Evolutionary conservation across 1,139 yeast species (phyloP), one percentile per base, ranked within the genome.

Genomic region (Zygosaccharomyces sapae): DNA sequence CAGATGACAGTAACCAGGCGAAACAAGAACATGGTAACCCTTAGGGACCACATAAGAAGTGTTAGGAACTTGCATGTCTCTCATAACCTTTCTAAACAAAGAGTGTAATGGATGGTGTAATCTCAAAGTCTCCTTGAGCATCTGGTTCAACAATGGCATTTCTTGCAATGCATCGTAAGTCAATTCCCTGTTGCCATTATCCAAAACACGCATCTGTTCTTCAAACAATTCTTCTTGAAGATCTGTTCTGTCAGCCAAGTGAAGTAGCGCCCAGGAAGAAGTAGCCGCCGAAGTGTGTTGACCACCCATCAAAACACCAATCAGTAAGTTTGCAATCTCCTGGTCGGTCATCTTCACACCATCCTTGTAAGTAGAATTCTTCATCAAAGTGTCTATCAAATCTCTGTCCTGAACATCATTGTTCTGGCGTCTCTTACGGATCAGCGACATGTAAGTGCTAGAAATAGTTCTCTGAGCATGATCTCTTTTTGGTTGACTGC

Each of bases 281-380:
- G 98, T 92, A 24, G 97, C 79, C 41, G 97, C 95, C 58, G 96
- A 86, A 29, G 98, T 94, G 70, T 92, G 98, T 73, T 92, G 98
- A 53, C 98, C 98, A 59, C 98, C 98, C 98, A 92, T 92, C 54
- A 94, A 77, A 47, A 94, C 83, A 67, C 97, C 98, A 68, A 92
- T 92, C 70, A 89, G 75, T 67, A 94, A 75, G 70, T 90, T 86
- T 37, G 97, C 95, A 64, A 92, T 88, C 71, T 92, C 96, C 67
- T 83, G 83, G 68, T 94, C 98, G 33, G 96, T 83, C 97, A 92
- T 89, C 62, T 78, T 77, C 40, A 82, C 81, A 57, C 98, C 98
- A 65, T 92, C 97, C 68, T 86, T 89, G 72, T 92, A 92, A 52
- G 88, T 81, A 40, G 92, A 84, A 59, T 75, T 75, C 59, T 79